These are phyloP conservation scores for Phoma herbarum DNA, from an alignment of 2,329 filamentous ascomycete genomes.

Conservation along the genomic window DNA sequence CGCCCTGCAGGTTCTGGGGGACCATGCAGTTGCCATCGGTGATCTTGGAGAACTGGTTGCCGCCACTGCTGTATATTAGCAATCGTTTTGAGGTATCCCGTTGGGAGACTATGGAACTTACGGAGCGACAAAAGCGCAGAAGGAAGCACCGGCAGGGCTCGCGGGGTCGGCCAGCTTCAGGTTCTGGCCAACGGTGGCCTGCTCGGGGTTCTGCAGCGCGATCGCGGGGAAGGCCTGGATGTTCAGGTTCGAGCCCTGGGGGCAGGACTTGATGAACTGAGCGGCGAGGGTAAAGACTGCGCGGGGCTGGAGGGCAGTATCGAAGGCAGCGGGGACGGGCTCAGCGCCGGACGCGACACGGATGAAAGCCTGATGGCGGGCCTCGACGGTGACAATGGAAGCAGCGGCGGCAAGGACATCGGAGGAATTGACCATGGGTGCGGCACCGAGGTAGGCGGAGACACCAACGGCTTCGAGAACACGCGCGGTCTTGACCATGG, in stretches of 20 bases:
- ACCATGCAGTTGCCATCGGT: conserved; percentile 66
- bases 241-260: conserved; percentile 68
- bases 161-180: conserved; percentile 50
- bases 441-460: conserved; percentile 76
- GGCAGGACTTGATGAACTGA: conserved; percentile 76
- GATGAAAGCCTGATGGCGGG: conserved; percentile 77
- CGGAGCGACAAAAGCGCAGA: conserved; percentile 74
- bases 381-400: conserved; percentile 76
- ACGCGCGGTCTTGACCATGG: conserved; percentile 74
- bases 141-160: conserved; percentile 57
- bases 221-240: conserved; percentile 69
- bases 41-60: conserved; percentile 64
- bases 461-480: conserved; percentile 78
- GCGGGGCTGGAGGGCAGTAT: conserved; percentile 72
- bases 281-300: conserved; percentile 78
- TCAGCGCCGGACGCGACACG: conserved; percentile 66
- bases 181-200: conserved; percentile 51
- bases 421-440: conserved; percentile 68
- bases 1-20: conserved; percentile 68
- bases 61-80: conserved; percentile 44
- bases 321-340: conserved; percentile 74
- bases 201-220: conserved; percentile 62
- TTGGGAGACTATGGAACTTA: conserved; percentile 36
- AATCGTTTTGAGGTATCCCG: not conserved
- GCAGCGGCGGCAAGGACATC: conserved; percentile 72